Evolutionary conservation across 352 stramenopile species (phyloP).

Genomic region (Phytophthora sojae): DNA sequence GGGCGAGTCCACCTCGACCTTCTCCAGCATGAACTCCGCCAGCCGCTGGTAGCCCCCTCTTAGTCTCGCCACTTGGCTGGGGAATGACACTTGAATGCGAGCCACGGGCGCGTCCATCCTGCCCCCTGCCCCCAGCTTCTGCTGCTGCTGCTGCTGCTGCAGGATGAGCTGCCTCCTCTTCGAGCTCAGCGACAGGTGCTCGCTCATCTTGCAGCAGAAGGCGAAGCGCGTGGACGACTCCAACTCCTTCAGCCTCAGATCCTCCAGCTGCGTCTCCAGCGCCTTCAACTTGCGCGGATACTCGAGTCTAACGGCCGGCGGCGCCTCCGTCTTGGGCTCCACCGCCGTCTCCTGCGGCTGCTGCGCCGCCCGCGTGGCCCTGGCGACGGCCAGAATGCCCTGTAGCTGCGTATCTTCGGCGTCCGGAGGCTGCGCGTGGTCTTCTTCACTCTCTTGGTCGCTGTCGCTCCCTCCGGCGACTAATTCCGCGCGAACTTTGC

Average conservation of each 20-base stretch:
- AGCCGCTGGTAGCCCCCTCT: slow-evolving; percentile 43
- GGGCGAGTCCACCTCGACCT: slow-evolving; percentile 34
- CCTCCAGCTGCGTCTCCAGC: slow-evolving; percentile 49
- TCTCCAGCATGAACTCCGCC: slow-evolving; percentile 42
- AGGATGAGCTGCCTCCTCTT: slow-evolving; percentile 22
- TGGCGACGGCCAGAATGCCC: slow-evolving; percentile 46
- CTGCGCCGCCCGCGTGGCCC: slow-evolving; percentile 24
- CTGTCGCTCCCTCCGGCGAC: not conserved
- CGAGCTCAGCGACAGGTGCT: slow-evolving; percentile 46
- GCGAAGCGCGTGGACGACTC: slow-evolving; percentile 47
- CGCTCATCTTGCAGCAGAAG: slow-evolving; percentile 66
- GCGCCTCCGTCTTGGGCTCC: slow-evolving; percentile 3
- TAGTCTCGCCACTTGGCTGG: slow-evolving; percentile 45
- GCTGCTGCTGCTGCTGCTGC: slow-evolving; percentile 14
- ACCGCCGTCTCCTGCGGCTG: slow-evolving; percentile 1
- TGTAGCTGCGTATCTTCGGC: slow-evolving; percentile 14
- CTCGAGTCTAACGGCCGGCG: slow-evolving; percentile 34
- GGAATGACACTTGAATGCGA: slow-evolving; percentile 45
- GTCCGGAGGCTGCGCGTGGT: not conserved
- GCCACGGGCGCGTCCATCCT: slow-evolving; percentile 13
- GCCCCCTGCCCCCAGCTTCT: slow-evolving; percentile 7
- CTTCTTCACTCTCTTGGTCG: not conserved
- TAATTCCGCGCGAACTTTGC: slow-evolving; percentile 39
- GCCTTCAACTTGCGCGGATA: slow-evolving; percentile 60
- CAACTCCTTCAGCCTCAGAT: slow-evolving; percentile 36